These are phyloP conservation scores for Sclerotinia subarctica DNA, from an alignment of 2,329 filamentous ascomycete species.

Conservation along the genomic window DNA sequence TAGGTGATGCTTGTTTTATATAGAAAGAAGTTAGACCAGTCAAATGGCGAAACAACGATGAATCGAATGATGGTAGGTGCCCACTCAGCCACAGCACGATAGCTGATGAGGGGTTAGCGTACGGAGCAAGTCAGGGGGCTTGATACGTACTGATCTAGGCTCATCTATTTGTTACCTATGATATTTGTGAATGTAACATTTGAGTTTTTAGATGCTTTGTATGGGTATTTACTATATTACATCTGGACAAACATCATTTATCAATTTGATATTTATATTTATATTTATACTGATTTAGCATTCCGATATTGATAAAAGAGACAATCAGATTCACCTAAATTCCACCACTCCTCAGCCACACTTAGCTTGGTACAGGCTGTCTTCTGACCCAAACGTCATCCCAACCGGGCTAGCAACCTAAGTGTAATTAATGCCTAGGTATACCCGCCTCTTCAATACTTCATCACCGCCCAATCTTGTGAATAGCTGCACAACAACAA, in stretches of 20 bases:
- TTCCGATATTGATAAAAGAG: not conserved
- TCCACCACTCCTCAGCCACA: not conserved
- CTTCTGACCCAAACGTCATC: slow-evolving; percentile 21
- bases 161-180: not conserved
- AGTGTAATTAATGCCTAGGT: not conserved
- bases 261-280: not conserved
- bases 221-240: no score
- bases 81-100: slow-evolving; percentile 19
- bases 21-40: not conserved
- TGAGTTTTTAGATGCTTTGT: no score
- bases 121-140: not conserved
- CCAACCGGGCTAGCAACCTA: slow-evolving; percentile 5
- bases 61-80: not conserved
- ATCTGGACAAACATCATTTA: no score
- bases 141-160: not conserved
- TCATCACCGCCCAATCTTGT: slow-evolving; percentile 14
- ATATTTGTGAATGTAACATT: not conserved
- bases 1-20: not conserved
- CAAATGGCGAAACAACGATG: not conserved
- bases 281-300: not conserved
- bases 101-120: slow-evolving; percentile 17
- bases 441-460: slow-evolving; percentile 19
- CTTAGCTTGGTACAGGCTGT: not conserved
- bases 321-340: not conserved
- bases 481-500: slow-evolving; percentile 18